Base-by-base conservation (phyloP, 352 stramenopile species). In the Globisporangium ultimum region DNA sequence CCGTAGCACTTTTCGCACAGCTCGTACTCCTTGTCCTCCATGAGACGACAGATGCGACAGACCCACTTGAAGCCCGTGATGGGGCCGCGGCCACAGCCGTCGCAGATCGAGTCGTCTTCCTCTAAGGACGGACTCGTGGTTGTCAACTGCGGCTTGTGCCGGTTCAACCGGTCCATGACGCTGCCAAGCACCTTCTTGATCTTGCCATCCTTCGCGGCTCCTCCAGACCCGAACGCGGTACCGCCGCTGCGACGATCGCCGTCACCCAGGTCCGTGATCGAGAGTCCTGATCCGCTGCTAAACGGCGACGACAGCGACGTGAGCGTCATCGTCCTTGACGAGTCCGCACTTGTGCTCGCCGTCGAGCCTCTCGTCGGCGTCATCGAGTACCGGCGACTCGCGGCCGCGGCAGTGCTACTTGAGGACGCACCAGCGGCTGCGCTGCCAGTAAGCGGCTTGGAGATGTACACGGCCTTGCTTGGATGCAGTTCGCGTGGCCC, bases 161-260 rank as follows among this genome's bases (percentile, higher is more conserved):
- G 78, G 63, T 81, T 84, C 28, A 90, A 61, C 2, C 80, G 76
- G 50, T 87, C 79, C 64, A 85, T 85, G 6, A 90, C 69, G 40
- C 75, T 88, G 24, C 79, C 81, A 53, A 91, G 74, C 47, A 91
- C 82, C 58, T 91, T 91, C 61, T 91, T 91, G 65, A 88, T 88
- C 55, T 88, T 88, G 61, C 77, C 73, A 51, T 86, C 73, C 43
- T 81, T 76, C 9, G n/a, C 20, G 0, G 43, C 56, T 1, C 50
- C 51, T 20, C 63, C 60, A 22, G 56, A 63, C n/a, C 69, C 63
- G 32, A 54, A 63, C n/a, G 52, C 48, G 3, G 58, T 58, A 1
- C 45, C 61, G 0, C 61, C 63, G 28, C 70, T 78, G 20, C 68
- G 60, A 2, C 66, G 58, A 8, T 80, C 72, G n/a, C 62, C 55